These are phyloP conservation scores for Suillus alpinus DNA, from an alignment of 768 basidiomycete species.

Conservation along the genomic window DNA sequence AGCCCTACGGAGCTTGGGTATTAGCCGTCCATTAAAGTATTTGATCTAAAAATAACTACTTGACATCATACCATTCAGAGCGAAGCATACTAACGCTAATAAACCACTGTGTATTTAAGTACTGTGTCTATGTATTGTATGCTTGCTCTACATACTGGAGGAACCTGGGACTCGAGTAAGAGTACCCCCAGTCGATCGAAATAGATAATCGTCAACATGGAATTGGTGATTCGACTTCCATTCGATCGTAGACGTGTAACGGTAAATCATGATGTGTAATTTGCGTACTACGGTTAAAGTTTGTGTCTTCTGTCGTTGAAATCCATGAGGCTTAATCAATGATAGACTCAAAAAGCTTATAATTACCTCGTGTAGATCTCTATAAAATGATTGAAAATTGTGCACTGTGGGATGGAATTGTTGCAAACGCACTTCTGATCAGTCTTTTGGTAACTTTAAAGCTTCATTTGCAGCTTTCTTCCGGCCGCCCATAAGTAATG, in stretches of 20 bases:
- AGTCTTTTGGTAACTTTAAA: conserved; percentile 45
- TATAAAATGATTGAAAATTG: conserved; percentile 78
- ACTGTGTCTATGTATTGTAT: too few relatives aligned
- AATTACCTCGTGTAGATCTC: not conserved
- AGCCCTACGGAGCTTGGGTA: not conserved
- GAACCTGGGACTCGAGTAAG: too few relatives aligned
- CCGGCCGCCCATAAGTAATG: conserved; percentile 68
- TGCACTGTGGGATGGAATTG: conserved; percentile 56
- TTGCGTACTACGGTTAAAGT: not conserved
- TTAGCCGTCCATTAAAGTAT: not conserved
- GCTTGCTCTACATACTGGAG: too few relatives aligned
- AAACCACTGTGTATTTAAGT: too few relatives aligned
- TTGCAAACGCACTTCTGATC: conserved; percentile 32
- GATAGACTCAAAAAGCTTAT: not conserved
- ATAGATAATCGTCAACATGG: not conserved
- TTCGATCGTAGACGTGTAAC: not conserved
- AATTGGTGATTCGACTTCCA: not conserved
- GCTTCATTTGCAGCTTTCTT: conserved; percentile 67
- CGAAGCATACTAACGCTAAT: too few relatives aligned
- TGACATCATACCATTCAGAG: not conserved
- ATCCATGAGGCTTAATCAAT: not conserved
- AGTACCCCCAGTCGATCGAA: not conserved
- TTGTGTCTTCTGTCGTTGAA: not conserved
- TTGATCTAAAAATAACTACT: not conserved
- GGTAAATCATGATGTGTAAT: not conserved